Percentiles rank a stretch among this genome's conserved stretches.
phyloP scores from a whole-genome alignment of 192 early-diverging fungal genomes.

The Backusella australiensis region DNA sequence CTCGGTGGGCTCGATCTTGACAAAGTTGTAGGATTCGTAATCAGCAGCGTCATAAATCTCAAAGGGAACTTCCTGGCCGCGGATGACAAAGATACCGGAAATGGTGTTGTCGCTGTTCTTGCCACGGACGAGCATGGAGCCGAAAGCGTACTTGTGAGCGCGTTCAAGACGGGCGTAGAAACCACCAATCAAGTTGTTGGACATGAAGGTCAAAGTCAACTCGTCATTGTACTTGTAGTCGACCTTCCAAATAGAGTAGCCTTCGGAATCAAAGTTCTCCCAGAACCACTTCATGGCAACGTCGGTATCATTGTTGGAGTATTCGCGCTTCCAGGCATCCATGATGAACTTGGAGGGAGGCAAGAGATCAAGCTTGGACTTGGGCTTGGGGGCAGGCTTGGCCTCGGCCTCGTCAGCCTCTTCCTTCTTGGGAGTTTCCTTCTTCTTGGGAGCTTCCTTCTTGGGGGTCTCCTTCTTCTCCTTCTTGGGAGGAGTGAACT shows the following conservation, averaged over 20 bases:
- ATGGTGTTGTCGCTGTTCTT: constrained; percentile 86
- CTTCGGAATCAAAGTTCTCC: constrained; percentile 83
- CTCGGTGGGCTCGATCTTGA: constrained; percentile 61
- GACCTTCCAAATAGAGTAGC: constrained; percentile 90
- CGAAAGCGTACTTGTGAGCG: constrained; percentile 95
- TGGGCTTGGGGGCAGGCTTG: constrained; percentile 82
- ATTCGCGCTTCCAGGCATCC: constrained; percentile 96
- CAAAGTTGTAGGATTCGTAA: constrained; percentile 85
- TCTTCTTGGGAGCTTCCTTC: constrained; percentile 46
- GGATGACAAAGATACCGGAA: constrained; percentile 92
- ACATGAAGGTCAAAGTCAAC: constrained; percentile 87
- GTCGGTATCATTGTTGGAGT: constrained; percentile 95
- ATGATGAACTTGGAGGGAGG: constrained; percentile 80
- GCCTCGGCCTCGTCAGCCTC: constrained; percentile 52
- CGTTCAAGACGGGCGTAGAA: constrained; percentile 91
- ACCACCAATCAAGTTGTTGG: constrained; percentile 91
- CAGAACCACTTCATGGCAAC: constrained; percentile 92
- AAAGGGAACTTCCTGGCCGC: constrained; percentile 79
- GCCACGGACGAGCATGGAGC: constrained; percentile 79
- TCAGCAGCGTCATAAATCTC: constrained; percentile 79
- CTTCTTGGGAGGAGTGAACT: constrained; percentile 58
- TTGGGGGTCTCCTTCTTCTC: constrained; percentile 57
- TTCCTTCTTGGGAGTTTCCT: constrained; percentile 36
- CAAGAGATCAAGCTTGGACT: constrained; percentile 86
- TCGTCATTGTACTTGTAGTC: constrained; percentile 97